Conservation (phyloP, 2,329 filamentous ascomycete species). For the Madurella mycetomatis region DNA sequence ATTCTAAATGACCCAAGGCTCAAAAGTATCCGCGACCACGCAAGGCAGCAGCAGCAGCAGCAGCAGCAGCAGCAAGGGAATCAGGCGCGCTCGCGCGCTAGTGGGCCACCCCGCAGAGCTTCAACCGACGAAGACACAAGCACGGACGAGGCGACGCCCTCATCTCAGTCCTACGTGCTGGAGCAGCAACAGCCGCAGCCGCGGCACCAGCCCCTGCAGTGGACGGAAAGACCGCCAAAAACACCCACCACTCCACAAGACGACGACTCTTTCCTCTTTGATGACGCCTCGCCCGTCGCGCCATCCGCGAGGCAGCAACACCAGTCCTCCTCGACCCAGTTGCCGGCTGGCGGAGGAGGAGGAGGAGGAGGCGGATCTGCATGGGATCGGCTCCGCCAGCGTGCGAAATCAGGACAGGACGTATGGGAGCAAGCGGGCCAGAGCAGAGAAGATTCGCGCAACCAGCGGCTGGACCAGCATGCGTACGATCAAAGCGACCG, state of each 20-base stretch:
- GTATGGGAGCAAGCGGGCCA: background rate
- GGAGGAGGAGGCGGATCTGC: constrained; percentile 15
- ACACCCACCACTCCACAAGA: constrained; percentile 1
- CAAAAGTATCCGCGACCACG: background rate
- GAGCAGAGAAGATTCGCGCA: background rate
- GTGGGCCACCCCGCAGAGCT: background rate
- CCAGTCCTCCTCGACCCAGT: background rate
- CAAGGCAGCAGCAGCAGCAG: no score
- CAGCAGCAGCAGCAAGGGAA: no score
- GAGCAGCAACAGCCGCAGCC: constrained; percentile 6
- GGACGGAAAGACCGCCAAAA: constrained; percentile 1
- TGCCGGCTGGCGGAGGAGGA: background rate
- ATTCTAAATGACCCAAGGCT: background rate
- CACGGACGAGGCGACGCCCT: background rate
- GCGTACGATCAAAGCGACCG: constrained; percentile 18
- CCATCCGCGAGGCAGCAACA: constrained; percentile 7
- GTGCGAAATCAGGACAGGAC: constrained; percentile 10
- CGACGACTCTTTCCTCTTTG: constrained; percentile 21
- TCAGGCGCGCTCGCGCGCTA: no score
- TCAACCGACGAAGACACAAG: background rate
- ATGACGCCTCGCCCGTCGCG: constrained; percentile 25
- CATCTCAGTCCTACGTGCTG: background rate
- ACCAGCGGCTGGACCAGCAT: constrained; percentile 15
- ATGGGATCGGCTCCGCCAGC: constrained; percentile 24
- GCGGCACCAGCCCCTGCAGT: constrained; percentile 5